Evolutionary conservation across 129 eudicot genomes (phyloP), one percentile per base, ranked within the genome.

Genomic region (Helianthus tuberosus): DNA sequence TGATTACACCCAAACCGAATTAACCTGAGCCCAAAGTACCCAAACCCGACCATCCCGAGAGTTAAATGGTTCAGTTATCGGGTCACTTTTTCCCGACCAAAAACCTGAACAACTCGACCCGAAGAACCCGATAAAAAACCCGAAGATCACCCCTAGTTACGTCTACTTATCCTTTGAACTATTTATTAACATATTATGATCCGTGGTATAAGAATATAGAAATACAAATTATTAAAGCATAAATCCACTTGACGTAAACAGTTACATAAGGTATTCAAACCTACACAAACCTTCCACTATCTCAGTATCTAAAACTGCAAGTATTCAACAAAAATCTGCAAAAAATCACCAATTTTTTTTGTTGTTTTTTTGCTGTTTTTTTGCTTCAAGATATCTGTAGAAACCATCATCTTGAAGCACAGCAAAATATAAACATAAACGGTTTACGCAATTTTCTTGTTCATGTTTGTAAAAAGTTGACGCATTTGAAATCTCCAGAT

Each of bases 401-500:
- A 57, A 57, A 25, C 44, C 44, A 13, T 14, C 5, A 61, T 61
- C 66, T 29, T 61, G 66, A 29, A 60, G 5, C 17, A 35, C 66
- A 32, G n/a, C 14, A 13, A 23, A 32, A 32, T 17, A 48, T 23
- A 62, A 25, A 61, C 5, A 48, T 39, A 1, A 8, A 16, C 3
- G 9, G 8, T 41, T 55, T 77, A 85, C 15, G 76, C 76, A 8
- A 43, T 61, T 75, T 89, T 92, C 83, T 86, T 93, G 89, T 89
- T 80, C 92, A 93, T 80, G 64, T 86, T 86, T 1, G 83, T 77
- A 12, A 78, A 84, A 65, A 89, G 92, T 59, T 86, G 88, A 16
- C 84, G 57, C 98, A 93, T 93, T 69, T 93, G 98, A 46, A 94
- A 88, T 16, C 78, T 74, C 98, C 97, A 94, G 65, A 90, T 64